Evolutionary conservation across 2,329 filamentous ascomycete species (phyloP).

Genomic region (Incumbomyces lentus): DNA sequence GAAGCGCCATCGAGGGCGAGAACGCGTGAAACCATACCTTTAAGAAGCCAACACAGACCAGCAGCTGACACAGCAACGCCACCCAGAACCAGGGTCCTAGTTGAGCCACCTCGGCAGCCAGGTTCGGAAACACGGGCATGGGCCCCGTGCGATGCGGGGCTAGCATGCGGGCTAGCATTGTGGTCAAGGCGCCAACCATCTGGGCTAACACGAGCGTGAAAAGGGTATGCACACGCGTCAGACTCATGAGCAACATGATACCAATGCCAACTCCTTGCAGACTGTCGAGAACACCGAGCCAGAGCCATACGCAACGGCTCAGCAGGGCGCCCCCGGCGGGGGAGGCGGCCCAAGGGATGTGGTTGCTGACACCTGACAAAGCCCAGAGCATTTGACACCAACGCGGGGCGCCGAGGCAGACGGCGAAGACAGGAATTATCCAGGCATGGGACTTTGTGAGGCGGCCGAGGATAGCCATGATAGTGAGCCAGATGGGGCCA

Average conservation of each 20-base stretch:
- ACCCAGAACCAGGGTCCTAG: slow-evolving; percentile 50
- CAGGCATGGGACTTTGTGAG: slow-evolving; percentile 53
- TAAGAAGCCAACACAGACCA: slow-evolving; percentile 49
- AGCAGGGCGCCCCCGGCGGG: slow-evolving; percentile 41
- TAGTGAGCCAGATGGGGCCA: slow-evolving; percentile 46
- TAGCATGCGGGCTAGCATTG: slow-evolving; percentile 50
- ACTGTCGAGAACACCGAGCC: slow-evolving; percentile 56
- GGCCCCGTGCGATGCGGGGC: slow-evolving; percentile 53
- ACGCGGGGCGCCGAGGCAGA: slow-evolving; percentile 54
- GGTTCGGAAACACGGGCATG: slow-evolving; percentile 53
- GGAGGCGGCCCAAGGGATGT: slow-evolving; percentile 51
- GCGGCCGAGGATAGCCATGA: slow-evolving; percentile 43
- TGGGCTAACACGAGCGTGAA: slow-evolving; percentile 53
- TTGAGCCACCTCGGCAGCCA: slow-evolving; percentile 37
- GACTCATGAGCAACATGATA: slow-evolving; percentile 56
- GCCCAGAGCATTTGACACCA: slow-evolving; percentile 62
- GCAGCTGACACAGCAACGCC: slow-evolving; percentile 46
- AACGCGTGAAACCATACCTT: slow-evolving; percentile 14
- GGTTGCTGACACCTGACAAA: slow-evolving; percentile 48
- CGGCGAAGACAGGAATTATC: slow-evolving; percentile 53
- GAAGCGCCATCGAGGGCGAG: too few relatives aligned
- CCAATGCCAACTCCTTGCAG: slow-evolving; percentile 57
- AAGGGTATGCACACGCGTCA: slow-evolving; percentile 54
- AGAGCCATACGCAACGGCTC: slow-evolving; percentile 51
- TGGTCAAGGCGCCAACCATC: slow-evolving; percentile 51